Conservation (phyloP, 2,329 filamentous ascomycete species). For the Dactylonectria macrodidyma region DNA sequence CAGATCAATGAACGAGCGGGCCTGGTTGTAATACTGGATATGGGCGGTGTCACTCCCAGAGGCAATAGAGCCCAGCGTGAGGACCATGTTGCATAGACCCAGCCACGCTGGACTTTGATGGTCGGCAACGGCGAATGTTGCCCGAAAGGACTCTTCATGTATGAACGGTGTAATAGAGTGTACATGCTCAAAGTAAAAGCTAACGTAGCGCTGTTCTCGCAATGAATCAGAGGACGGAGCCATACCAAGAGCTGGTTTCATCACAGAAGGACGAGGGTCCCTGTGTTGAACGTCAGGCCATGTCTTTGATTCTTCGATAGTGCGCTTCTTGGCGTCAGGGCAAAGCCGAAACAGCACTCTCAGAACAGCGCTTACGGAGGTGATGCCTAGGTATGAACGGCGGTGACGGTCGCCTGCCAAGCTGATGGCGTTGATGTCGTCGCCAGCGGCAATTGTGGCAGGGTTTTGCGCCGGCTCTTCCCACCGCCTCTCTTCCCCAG, state of each 20-base stretch:
- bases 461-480: conserved; percentile 47
- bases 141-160: conserved; percentile 72
- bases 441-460: conserved; percentile 41
- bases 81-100: conserved; percentile 73
- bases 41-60: conserved; percentile 70
- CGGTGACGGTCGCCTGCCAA: conserved; percentile 68
- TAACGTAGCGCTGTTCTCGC: conserved; percentile 60
- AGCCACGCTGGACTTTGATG: conserved; percentile 72
- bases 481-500: conserved; percentile 48
- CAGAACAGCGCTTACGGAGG: conserved; percentile 73
- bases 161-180: conserved; percentile 73
- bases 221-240: conserved; percentile 58
- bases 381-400: conserved; percentile 75
- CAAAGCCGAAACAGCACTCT: conserved; percentile 66
- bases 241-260: conserved; percentile 52
- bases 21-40: conserved; percentile 69
- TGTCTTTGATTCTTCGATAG: conserved; percentile 43
- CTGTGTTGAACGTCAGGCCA: conserved; percentile 42
- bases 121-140: conserved; percentile 65
- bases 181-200: conserved; percentile 74
- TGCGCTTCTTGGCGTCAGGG: conserved; percentile 48
- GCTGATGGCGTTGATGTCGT: conserved; percentile 53
- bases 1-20: conserved; percentile 67
- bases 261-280: conserved; percentile 45
- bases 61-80: conserved; percentile 73